Evolutionary conservation across 306 rosid genomes (phyloP).

Genomic region (Glycine soja): DNA sequence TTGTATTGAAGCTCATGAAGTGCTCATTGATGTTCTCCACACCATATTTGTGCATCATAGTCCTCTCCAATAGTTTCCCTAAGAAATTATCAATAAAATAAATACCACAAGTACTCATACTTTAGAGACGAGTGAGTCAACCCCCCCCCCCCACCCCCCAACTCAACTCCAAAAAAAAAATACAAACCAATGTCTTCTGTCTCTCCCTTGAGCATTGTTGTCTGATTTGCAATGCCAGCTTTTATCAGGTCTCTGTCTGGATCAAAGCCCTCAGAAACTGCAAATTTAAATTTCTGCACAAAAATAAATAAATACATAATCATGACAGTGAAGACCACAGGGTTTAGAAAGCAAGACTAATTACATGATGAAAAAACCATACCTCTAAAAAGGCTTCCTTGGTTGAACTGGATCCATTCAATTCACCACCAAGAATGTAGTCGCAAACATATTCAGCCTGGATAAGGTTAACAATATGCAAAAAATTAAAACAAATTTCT

Average conservation of each 20-base stretch:
- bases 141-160: not conserved
- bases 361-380: constrained; percentile 19
- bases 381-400: constrained; percentile 86
- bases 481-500: constrained; percentile 22
- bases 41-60: constrained; percentile 87
- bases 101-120: constrained; percentile 19
- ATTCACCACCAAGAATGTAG: constrained; percentile 85
- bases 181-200: constrained; percentile 94
- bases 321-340: constrained; percentile 25
- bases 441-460: constrained; percentile 95
- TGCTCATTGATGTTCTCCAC: constrained; percentile 83
- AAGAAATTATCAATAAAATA: constrained; percentile 42
- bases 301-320: constrained; percentile 30
- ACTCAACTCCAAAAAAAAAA: not conserved
- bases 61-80: constrained; percentile 89
- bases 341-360: constrained; percentile 22
- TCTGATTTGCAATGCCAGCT: constrained; percentile 94
- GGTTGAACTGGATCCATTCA: constrained; percentile 94
- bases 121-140: not conserved
- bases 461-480: constrained; percentile 31
- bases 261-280: constrained; percentile 84
- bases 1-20: constrained; percentile 95
- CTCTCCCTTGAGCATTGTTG: constrained; percentile 99
- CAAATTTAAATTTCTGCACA: constrained; percentile 87
- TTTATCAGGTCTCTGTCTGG: constrained; percentile 78